Evolutionary conservation across 768 basidiomycete genomes (phyloP).

Genomic region (Mrakia blollopis): DNA sequence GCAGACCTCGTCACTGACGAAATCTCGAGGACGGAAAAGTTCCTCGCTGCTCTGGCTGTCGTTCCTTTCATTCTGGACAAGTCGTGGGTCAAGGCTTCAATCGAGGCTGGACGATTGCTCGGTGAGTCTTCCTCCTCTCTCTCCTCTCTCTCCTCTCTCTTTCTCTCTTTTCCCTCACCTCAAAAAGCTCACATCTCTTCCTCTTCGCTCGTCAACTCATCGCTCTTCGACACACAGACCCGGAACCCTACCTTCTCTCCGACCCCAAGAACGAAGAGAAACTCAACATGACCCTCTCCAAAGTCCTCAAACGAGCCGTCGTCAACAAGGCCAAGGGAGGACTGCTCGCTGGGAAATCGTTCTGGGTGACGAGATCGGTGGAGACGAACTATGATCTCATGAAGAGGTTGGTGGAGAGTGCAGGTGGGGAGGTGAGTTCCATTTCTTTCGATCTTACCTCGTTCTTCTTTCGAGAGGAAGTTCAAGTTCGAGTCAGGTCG

Average conservation of each 20-base stretch:
- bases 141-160: no score
- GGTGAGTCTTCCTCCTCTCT: constrained; percentile 51
- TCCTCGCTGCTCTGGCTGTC: constrained; percentile 66
- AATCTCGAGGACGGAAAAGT: constrained; percentile 79
- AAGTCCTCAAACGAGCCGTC: constrained; percentile 57
- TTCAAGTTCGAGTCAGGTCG: no score
- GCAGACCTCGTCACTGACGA: constrained; percentile 60
- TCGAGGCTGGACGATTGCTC: constrained; percentile 56
- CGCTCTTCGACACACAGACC: constrained; percentile 52
- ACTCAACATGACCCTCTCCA: constrained; percentile 59
- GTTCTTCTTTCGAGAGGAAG: background rate
- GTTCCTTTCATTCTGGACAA: constrained; percentile 60
- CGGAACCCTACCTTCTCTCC: constrained; percentile 54
- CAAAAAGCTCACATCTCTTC: background rate
- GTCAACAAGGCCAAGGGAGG: constrained; percentile 46
- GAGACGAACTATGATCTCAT: constrained; percentile 54
- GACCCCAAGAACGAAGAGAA: constrained; percentile 64
- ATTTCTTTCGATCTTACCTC: no score
- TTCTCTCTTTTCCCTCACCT: background rate
- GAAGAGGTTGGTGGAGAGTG: constrained; percentile 62
- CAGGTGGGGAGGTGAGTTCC: constrained; percentile 62
- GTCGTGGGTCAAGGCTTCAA: constrained; percentile 64
- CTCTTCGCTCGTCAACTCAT: no score
- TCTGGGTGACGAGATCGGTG: constrained; percentile 70
- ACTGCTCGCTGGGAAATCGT: constrained; percentile 60